A percentile compares a stretch with the other conserved stretches of the same genome.
Evolutionary conservation across 208 protist species (phyloP).

Genomic region (Leishmania tarentolae): DNA sequence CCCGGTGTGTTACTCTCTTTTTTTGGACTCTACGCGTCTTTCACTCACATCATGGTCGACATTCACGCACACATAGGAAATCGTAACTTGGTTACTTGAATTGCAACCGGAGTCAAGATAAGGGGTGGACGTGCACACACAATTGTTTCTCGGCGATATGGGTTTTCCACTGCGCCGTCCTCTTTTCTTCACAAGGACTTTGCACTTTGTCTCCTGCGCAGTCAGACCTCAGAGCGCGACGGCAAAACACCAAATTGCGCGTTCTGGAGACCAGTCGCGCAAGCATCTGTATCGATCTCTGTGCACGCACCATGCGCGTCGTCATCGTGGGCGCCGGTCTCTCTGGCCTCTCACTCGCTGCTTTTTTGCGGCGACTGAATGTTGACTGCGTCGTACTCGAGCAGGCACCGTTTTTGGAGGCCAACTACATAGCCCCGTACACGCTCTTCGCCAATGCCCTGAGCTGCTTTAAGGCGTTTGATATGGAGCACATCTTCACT

Average conservation of each 20-base stretch:
- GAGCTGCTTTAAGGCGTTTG: conserved; percentile 90
- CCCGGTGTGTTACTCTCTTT: neutral
- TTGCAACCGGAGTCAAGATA: neutral
- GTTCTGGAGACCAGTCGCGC: neutral
- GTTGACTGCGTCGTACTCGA: conserved; percentile 89
- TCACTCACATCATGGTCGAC: neutral
- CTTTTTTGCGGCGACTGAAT: conserved; percentile 80
- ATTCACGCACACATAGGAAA: neutral
- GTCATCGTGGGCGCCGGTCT: conserved; percentile 89
- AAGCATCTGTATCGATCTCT: neutral
- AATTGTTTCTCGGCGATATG: neutral
- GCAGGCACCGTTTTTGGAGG: conserved; percentile 70
- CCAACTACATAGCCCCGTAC: conserved; percentile 64
- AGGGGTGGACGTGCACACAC: neutral
- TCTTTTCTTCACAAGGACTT: neutral
- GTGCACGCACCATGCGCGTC: conserved; percentile 34
- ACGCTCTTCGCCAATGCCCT: conserved; percentile 87
- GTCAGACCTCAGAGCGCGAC: neutral
- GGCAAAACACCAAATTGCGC: neutral
- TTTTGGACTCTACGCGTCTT: neutral
- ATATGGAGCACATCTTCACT: conserved; percentile 66
- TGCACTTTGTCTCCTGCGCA: neutral
- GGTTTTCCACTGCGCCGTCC: neutral
- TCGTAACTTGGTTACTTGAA: neutral
- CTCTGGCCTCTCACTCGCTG: conserved; percentile 77